Evolutionary conservation across 441 rosid species (phyloP).

Genomic region (Hura crepitans): DNA sequence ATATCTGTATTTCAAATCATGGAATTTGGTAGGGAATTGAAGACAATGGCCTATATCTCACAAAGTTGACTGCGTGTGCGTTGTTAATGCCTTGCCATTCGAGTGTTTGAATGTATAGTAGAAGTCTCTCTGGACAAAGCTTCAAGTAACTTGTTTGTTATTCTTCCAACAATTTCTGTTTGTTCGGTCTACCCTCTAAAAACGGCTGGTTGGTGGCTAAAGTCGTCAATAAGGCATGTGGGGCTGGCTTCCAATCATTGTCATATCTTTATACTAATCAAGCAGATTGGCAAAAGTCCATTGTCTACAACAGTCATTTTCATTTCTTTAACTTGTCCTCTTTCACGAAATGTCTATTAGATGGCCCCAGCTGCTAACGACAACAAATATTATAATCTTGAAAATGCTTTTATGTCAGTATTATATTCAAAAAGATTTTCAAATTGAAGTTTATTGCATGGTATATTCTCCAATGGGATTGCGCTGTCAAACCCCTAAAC

Average conservation of each 20-base stretch:
- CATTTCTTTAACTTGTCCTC: not conserved
- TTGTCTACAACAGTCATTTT: not conserved
- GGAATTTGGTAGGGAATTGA: not conserved
- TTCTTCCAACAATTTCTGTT: not conserved
- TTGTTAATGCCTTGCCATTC: not conserved
- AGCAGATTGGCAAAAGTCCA: not conserved
- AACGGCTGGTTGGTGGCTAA: slow-evolving; percentile 18
- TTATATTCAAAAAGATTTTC: slow-evolving; percentile 10
- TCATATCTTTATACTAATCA: not conserved
- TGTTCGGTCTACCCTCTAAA: not conserved
- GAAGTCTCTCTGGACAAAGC: not conserved
- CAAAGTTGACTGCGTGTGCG: too few relatives aligned
- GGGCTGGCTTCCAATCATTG: not conserved
- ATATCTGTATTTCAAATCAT: not conserved
- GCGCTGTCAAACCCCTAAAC: slow-evolving; percentile 1
- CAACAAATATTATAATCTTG: not conserved
- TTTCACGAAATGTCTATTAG: too few relatives aligned
- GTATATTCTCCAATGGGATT: slow-evolving; percentile 9
- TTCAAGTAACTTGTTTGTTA: not conserved
- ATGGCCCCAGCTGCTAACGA: slow-evolving; percentile 4
- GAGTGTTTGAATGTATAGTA: not conserved
- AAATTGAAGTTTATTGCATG: slow-evolving; percentile 24
- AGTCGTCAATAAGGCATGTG: not conserved
- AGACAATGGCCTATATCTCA: not conserved
- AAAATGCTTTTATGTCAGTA: not conserved